Evolutionary conservation across 108 stramenopile genomes (phyloP), one percentile per base, ranked within the genome.

Genomic region (Nannochloropsis salina): DNA sequence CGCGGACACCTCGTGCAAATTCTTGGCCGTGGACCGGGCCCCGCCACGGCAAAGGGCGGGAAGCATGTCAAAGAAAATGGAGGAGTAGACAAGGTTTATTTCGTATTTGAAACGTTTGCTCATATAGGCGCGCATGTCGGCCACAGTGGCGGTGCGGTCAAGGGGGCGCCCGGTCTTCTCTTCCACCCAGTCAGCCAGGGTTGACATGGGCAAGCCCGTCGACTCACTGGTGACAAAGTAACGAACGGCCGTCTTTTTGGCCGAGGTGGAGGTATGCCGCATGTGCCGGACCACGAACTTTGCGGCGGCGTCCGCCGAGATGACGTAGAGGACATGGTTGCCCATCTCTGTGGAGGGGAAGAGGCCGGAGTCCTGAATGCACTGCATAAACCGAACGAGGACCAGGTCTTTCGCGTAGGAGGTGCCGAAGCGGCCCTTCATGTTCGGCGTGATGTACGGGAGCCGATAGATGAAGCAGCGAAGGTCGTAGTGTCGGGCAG

Each of bases 271-370:
- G 61, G 2, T 74, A 8, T 74, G 61, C 61, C n/a, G 15, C 61
- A 74, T 74, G 61, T 74, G 61, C 61, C 61, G 20, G 15, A 74
- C 61, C 61, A 74, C 61, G n/a, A 74, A 74, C n/a, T 74, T 74
- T 15, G 61, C 61, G 2, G 8, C 61, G 61, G 61, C 61, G 61
- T 74, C 61, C 61, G 61, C 61, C 2, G 61, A 74, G 20, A 74
- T 74, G 61, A 74, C 20, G 61, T n/a, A 74, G n/a, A 74, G 61
- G 20, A n/a, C n/a, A n/a, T 74, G n/a, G 0, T 74, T n/a, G 20
- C 61, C 61, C 61, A 74, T 15, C 61, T 74, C 61, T n/a, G 15
- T 74, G 8, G 61, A 15, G 4, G 61, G 61, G 20, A 74, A n/a
- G 61, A 74, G 3, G 61, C 61, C 61, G 5, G 61, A 74, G 61